Evolutionary conservation across 163 green algal genomes (phyloP).

Genomic region (Scenedesmus sp.): DNA sequence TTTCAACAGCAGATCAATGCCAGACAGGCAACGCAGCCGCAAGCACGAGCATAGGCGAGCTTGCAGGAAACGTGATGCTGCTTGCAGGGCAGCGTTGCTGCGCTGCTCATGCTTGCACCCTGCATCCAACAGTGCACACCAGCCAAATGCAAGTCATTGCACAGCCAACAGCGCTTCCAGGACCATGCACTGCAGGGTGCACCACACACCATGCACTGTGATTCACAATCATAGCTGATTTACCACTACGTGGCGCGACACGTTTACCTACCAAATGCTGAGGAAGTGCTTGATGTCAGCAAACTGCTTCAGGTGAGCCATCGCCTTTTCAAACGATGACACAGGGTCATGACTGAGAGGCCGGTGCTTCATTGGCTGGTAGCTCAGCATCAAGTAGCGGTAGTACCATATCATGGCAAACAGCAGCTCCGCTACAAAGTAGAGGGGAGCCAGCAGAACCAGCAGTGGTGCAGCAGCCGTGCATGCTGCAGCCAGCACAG

Average conservation of each 20-base stretch:
- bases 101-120: background rate
- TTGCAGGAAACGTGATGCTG: too few relatives aligned
- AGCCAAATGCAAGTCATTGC: background rate
- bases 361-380: constrained; percentile 47
- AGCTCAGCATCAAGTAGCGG: constrained; percentile 31
- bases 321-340: background rate
- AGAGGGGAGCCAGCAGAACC: background rate
- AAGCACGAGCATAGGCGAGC: background rate
- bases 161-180: background rate
- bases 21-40: background rate
- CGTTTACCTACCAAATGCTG: constrained; percentile 16
- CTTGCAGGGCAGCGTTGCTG: background rate
- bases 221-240: too few relatives aligned
- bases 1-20: background rate
- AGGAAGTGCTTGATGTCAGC: constrained; percentile 30
- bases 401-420: constrained; percentile 35
- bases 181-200: background rate
- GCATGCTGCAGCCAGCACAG: background rate
- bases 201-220: background rate
- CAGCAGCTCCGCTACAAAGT: constrained; percentile 39
- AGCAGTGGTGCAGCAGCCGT: background rate
- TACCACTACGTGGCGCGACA: background rate
- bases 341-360: constrained; percentile 44
- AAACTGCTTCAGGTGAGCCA: constrained; percentile 38
- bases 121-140: background rate